Percentiles rank a stretch among this genome's conserved stretches.
phyloP scores from a whole-genome alignment of 116 monocot genomes.

The Trichopus zeylanicus region DNA sequence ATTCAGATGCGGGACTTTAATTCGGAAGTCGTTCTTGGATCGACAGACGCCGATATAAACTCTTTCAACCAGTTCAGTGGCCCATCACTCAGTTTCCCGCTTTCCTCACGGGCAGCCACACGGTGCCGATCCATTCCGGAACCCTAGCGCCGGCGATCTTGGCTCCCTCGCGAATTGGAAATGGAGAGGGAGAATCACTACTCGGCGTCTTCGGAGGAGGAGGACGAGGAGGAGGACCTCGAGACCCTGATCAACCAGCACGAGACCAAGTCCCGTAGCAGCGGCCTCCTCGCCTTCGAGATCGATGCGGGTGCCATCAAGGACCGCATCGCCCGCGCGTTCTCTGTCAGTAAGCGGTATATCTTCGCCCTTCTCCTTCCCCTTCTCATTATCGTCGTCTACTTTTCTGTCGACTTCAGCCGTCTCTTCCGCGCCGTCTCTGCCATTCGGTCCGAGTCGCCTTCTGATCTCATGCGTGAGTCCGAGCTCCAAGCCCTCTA shows the following conservation, averaged over 20 bases:
- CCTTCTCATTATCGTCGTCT: constrained; percentile 34
- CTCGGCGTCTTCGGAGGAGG: no score
- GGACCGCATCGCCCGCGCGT: constrained; percentile 9
- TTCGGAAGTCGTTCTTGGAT: no score
- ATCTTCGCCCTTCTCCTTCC: constrained; percentile 45
- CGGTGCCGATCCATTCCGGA: no score
- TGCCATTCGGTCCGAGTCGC: not conserved
- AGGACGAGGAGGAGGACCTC: constrained; percentile 49
- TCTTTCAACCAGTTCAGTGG: no score
- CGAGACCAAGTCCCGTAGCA: constrained; percentile 15
- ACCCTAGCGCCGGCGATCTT: no score
- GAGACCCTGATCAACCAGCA: constrained; percentile 39
- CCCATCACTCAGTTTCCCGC: no score
- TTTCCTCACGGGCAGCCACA: no score
- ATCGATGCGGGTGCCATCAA: constrained; percentile 8
- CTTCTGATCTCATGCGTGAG: constrained; percentile 38
- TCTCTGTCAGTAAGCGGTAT: constrained; percentile 19
- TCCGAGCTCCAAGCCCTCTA: constrained; percentile 60
- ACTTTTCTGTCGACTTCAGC: constrained; percentile 42
- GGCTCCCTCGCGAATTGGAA: no score
- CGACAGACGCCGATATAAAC: no score
- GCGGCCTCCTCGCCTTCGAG: constrained; percentile 19
- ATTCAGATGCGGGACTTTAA: no score
- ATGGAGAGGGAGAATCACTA: no score
- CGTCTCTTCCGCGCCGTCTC: constrained; percentile 15